Evolutionary conservation across 83 land plant genomes (phyloP).

Genomic region (Picea mariana): DNA sequence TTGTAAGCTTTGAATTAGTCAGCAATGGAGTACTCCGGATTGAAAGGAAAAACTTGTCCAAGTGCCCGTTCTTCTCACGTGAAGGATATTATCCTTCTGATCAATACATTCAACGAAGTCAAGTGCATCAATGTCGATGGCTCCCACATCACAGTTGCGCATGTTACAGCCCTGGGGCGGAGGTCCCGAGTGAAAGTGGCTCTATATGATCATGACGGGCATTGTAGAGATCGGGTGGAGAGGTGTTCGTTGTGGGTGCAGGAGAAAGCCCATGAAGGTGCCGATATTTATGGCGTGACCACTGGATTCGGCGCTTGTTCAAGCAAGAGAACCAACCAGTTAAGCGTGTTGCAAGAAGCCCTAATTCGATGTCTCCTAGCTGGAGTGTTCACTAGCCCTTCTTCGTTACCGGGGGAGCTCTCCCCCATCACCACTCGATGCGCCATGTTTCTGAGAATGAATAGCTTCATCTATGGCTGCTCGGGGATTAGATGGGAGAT

Average conservation of each 20-base stretch:
- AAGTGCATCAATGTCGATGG: background rate
- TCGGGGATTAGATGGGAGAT: constrained; percentile 36
- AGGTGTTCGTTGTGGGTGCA: background rate
- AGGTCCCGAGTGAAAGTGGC: too few relatives aligned
- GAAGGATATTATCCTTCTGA: background rate
- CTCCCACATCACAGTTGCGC: background rate
- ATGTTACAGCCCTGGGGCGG: background rate
- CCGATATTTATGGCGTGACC: background rate
- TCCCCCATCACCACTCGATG: constrained; percentile 30
- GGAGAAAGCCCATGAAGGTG: background rate
- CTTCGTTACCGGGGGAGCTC: background rate
- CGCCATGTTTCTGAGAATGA: constrained; percentile 60
- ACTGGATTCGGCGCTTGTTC: background rate
- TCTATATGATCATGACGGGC: background rate
- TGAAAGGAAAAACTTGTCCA: too few relatives aligned
- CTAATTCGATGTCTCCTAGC: background rate
- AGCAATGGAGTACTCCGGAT: too few relatives aligned
- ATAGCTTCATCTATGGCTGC: constrained; percentile 59
- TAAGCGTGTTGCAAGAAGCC: background rate
- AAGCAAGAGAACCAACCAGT: background rate
- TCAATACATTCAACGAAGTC: background rate
- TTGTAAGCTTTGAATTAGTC: too few relatives aligned
- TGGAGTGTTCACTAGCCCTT: background rate
- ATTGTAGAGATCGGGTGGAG: background rate
- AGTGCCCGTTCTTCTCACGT: background rate